Base-by-base conservation (phyloP, 2,329 filamentous ascomycete species). In the Colletotrichum sp. region DNA sequence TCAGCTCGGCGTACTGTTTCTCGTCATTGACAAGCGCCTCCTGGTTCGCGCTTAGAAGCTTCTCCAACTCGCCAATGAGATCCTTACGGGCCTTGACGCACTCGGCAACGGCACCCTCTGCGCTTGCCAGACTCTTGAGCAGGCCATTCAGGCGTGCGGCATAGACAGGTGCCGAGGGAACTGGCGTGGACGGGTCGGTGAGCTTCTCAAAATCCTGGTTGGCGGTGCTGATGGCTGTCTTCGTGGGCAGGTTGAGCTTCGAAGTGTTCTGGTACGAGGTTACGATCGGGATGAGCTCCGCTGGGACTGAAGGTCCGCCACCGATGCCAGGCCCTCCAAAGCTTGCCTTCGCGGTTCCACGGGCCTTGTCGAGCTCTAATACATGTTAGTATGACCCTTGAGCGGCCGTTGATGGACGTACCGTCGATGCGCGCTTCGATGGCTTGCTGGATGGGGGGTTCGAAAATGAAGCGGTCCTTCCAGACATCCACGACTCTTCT, bases 401-500 rank as follows among this genome's bases (percentile, higher is more conserved):
- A 68, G 66, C 30, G 16, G n/a, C 24, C 15, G 12, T 16, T 56
- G 26, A 60, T 52, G 61, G 28, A 79, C 89, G 78, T 88, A 96
- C 95, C 95, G 78, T 95, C 93, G 69, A 98, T 89, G 34, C 94
- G 91, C 73, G 91, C 87, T 82, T 98, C 96, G 68, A 98, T 92
- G 2, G 94, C 94, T 72, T 93, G 91, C 82, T 98, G 93, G 65
- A 98, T 94, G 1, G 94, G 91, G 1, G 84, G 84, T 77, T 97
- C 95, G 80, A 99, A 99, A 61, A 99, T 97, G 68, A 88, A 87
- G 43, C 97, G 91, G 80, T 96, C 93, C 81, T 94, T 93, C 97
- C 97, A 99, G 21, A 99, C 97, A 81, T 98, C 96, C 5, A 98
- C 92, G 1, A 98, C 96, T 36, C 97, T 91, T 76, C 94, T 91